phyloP scores from a whole-genome alignment of 495 filamentous ascomycete species.

The Penicillium atrosanguineum region DNA sequence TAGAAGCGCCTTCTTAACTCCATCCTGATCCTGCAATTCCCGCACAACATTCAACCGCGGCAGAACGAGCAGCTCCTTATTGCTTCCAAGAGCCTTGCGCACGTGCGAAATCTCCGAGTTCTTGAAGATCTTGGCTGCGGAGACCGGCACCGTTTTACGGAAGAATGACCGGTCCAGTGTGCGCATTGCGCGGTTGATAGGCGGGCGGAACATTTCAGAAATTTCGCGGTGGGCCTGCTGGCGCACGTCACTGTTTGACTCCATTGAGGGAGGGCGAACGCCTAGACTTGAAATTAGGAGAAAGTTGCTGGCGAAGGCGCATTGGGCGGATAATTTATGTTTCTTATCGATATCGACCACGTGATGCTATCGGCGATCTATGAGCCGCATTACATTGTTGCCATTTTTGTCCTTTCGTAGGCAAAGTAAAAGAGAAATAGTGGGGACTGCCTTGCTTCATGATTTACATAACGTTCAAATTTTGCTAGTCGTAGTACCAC shows the following conservation, averaged over 20 bases:
- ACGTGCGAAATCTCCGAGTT: constrained; percentile 65
- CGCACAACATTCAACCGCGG: constrained; percentile 56
- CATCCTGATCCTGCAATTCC: constrained; percentile 48
- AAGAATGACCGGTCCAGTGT: constrained; percentile 82
- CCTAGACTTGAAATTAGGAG: background rate
- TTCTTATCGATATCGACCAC: background rate
- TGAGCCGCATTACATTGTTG: background rate
- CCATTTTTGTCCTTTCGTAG: background rate
- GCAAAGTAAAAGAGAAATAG: background rate
- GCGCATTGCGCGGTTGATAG: constrained; percentile 75
- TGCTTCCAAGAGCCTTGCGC: constrained; percentile 56
- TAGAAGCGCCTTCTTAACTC: constrained; percentile 69
- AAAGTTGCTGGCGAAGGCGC: background rate
- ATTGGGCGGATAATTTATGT: constrained; percentile 7
- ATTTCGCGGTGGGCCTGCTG: constrained; percentile 26
- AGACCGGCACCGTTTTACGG: constrained; percentile 64
- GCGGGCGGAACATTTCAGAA: constrained; percentile 70
- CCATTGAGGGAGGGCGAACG: constrained; percentile 27
- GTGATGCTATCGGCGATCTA: background rate
- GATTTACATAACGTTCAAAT: background rate
- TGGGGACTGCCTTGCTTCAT: background rate
- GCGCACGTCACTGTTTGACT: constrained; percentile 17
- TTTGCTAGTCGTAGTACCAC: background rate
- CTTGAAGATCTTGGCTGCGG: constrained; percentile 77
- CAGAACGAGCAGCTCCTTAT: constrained; percentile 58